Base-by-base conservation (phyloP, 1,139 yeast species). In the Zygoascus sp. region DNA sequence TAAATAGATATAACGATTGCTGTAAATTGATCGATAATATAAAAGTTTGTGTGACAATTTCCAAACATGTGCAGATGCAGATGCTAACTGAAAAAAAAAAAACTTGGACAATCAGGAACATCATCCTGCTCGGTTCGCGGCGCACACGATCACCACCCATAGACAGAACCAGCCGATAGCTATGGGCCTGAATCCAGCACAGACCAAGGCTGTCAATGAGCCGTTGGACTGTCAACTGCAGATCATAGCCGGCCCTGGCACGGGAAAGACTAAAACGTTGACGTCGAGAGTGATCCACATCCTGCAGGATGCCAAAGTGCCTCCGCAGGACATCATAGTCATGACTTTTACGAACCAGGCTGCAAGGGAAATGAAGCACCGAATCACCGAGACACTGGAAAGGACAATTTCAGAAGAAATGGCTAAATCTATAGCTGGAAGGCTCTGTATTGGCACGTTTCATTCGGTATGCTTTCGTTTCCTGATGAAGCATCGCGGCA, bases 271-370 rank as follows among this genome's bases (percentile, higher is more conserved):
- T 2, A 85, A 81, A 58, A 90, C 90, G 2, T 67, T 90, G 39
- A 80, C 87, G 0, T 74, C 89, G 1, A 71, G 96, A 40, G 94
- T 88, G 7, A 94, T 94, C 0, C 77, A 80, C 59, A 68, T 89
- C 30, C 58, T 87, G 20, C 55, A 78, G 1, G 65, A 73, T 9
- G 74, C 77, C 28, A 17, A 20, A 16, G 60, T 70, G 2, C 66
- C 71, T 1, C 89, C 96, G 0, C 70, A 73, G 25, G 67, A 75
- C 40, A 75, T 90, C 35, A 75, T 90, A 2, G 92, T 89, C 21
- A 87, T 96, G 10, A 89, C 97, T 0, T 90, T 90, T 66, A 89
- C 97, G 16, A 86, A 86, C 60, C 84, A 83, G 56, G 97, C 97
- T 0, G 95, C 97, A 2, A 75, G 73, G 45, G 97, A 90, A 64